These are phyloP conservation scores for Eudorina sp. DNA, from an alignment of 139 green algal genomes.

Conservation along the genomic window DNA sequence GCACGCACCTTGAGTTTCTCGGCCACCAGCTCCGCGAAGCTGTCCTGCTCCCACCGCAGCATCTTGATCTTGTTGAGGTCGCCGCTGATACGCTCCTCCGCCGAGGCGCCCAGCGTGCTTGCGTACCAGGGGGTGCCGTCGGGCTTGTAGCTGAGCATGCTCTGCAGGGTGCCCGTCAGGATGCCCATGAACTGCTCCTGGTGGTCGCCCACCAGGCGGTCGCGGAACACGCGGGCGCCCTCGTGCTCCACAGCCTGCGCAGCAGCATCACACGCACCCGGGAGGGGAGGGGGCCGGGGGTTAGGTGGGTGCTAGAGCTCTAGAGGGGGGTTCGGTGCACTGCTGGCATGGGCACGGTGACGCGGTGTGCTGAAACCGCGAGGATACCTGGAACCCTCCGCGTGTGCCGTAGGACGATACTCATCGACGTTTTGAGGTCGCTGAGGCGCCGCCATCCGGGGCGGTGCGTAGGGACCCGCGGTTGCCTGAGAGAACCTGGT, in stretches of 20 bases:
- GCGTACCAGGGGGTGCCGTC: conserved; percentile 44
- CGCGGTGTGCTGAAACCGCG: no score
- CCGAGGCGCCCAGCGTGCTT: conserved; percentile 54
- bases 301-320: no score
- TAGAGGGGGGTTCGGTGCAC: no score
- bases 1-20: conserved; percentile 64
- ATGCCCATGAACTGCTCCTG: conserved; percentile 24
- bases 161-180: background rate
- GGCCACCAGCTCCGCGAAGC: conserved; percentile 66
- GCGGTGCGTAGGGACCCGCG: no score
- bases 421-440: no score
- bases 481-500: no score
- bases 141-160: conserved; percentile 46
- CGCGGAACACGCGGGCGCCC: conserved; percentile 71
- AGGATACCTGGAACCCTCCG: no score
- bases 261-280: no score
- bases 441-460: no score
- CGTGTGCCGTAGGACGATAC: no score
- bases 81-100: conserved; percentile 59
- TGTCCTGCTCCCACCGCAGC: conserved; percentile 58
- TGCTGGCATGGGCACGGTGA: no score
- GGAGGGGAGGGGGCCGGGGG: no score
- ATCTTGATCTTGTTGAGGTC: conserved; percentile 53
- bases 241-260: conserved; percentile 73
- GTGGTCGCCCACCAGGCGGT: conserved; percentile 67